Percentiles rank a stretch among this genome's conserved stretches.
Evolutionary conservation across 192 early-diverging fungal genomes (phyloP).

Genomic region (Fimicolochytrium jonesii): DNA sequence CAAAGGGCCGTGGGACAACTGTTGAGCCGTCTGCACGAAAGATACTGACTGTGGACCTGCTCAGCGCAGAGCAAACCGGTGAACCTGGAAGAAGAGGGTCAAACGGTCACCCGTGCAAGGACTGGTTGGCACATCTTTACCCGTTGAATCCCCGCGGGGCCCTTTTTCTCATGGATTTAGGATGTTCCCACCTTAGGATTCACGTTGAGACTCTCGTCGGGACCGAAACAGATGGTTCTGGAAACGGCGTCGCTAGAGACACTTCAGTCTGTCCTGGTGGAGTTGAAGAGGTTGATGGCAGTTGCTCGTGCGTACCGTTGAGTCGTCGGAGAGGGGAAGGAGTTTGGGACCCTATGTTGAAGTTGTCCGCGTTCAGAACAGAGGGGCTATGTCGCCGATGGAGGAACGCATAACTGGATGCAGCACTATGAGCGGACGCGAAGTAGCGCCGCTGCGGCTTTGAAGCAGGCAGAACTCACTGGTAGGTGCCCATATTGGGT

Average conservation of each 20-base stretch:
- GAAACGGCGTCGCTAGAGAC: slow-evolving; percentile 18
- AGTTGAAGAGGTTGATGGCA: slow-evolving; percentile 22
- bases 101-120: no score
- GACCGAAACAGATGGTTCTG: slow-evolving; percentile 7
- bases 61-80: slow-evolving; percentile 25
- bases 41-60: background rate
- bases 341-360: no score
- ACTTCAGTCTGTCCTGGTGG: slow-evolving; percentile 22
- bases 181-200: slow-evolving; percentile 6
- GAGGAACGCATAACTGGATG: slow-evolving; percentile 27
- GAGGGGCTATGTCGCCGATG: slow-evolving; percentile 8
- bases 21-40: background rate
- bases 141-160: background rate
- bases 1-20: background rate
- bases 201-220: slow-evolving; percentile 16
- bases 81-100: slow-evolving; percentile 17
- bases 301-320: slow-evolving; percentile 19
- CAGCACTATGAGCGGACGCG: slow-evolving; percentile 18
- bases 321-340: no score
- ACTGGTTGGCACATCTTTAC: slow-evolving; percentile 3
- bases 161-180: background rate
- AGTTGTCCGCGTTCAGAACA: slow-evolving; percentile 12
- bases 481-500: no score
- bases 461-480: slow-evolving; percentile 9
- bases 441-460: slow-evolving; percentile 1